Evolutionary conservation across 108 stramenopile species (phyloP).

Genomic region (Thalassiosira profunda): DNA sequence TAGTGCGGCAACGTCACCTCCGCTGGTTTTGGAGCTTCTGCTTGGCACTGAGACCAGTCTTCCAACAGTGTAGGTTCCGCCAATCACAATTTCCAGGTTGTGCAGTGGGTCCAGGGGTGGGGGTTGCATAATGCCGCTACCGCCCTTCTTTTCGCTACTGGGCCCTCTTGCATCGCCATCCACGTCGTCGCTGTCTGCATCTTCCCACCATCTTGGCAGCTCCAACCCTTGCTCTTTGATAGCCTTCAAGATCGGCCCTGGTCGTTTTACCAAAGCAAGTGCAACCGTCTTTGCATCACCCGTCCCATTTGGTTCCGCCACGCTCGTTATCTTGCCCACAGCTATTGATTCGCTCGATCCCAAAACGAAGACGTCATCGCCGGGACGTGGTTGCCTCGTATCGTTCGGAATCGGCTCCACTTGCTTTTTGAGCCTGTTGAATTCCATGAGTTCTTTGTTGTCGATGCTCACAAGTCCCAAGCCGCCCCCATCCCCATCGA

Average conservation of each 20-base stretch:
- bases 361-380: slow-evolving; percentile 66
- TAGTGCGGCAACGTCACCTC: slow-evolving; percentile 23
- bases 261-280: slow-evolving; percentile 65
- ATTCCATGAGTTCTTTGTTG: slow-evolving; percentile 15
- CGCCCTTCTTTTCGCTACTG: too few species aligned
- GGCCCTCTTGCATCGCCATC: too few species aligned
- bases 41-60: slow-evolving; percentile 56
- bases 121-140: slow-evolving; percentile 62
- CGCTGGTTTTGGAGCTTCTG: slow-evolving; percentile 26
- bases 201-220: slow-evolving; percentile 51
- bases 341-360: slow-evolving; percentile 76
- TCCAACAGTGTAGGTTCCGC: slow-evolving; percentile 69
- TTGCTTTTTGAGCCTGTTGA: slow-evolving; percentile 42
- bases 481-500: slow-evolving; percentile 34
- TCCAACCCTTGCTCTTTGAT: slow-evolving; percentile 70
- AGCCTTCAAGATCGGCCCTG: slow-evolving; percentile 64
- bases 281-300: slow-evolving; percentile 59
- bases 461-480: slow-evolving; percentile 22
- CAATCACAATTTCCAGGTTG: slow-evolving; percentile 80
- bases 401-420: slow-evolving; percentile 43
- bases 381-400: slow-evolving; percentile 58
- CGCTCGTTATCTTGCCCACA: slow-evolving; percentile 75
- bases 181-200: slow-evolving; percentile 1
- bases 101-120: slow-evolving; percentile 79
- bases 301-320: slow-evolving; percentile 78